Conservation (phyloP, 2,329 filamentous ascomycete genomes). For the Teratosphaeria gauchensis region DNA sequence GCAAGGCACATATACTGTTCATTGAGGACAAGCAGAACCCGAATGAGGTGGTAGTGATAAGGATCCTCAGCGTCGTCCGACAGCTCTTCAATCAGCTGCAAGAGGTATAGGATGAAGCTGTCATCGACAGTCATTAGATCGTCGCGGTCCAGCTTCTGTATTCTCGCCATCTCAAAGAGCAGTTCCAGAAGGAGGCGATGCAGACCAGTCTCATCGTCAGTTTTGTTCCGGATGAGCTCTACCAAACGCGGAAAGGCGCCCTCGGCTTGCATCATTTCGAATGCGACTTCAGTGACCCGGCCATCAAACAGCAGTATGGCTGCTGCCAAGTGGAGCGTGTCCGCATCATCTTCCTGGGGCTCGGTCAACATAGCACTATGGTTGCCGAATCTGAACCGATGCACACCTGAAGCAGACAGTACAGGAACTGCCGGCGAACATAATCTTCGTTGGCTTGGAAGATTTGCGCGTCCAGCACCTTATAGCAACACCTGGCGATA, state of each 20-base stretch:
- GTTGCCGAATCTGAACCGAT: too few relatives aligned
- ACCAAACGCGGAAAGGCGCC: slow-evolving; percentile 75
- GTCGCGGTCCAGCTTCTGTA: slow-evolving; percentile 67
- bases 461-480: slow-evolving; percentile 64
- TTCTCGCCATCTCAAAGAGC: slow-evolving; percentile 91
- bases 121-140: slow-evolving; percentile 66
- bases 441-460: slow-evolving; percentile 72
- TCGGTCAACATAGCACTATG: slow-evolving; percentile 1
- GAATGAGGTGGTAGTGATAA: slow-evolving; percentile 91
- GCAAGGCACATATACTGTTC: slow-evolving; percentile 89
- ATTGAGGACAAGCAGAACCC: slow-evolving; percentile 90
- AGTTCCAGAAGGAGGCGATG: slow-evolving; percentile 78
- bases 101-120: slow-evolving; percentile 71
- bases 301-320: slow-evolving; percentile 84
- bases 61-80: slow-evolving; percentile 84
- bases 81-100: slow-evolving; percentile 76
- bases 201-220: slow-evolving; percentile 56
- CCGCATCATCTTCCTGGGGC: slow-evolving; percentile 68
- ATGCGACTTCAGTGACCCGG: slow-evolving; percentile 63
- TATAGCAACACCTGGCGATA: slow-evolving; percentile 68
- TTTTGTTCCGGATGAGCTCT: slow-evolving; percentile 63
- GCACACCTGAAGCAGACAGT: slow-evolving; percentile 64
- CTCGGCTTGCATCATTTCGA: slow-evolving; percentile 79
- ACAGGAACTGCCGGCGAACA: slow-evolving; percentile 84
- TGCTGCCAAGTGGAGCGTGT: slow-evolving; percentile 70